Evolutionary conservation across 148 eudicot genomes (phyloP).

Genomic region (Cornus suecica): DNA sequence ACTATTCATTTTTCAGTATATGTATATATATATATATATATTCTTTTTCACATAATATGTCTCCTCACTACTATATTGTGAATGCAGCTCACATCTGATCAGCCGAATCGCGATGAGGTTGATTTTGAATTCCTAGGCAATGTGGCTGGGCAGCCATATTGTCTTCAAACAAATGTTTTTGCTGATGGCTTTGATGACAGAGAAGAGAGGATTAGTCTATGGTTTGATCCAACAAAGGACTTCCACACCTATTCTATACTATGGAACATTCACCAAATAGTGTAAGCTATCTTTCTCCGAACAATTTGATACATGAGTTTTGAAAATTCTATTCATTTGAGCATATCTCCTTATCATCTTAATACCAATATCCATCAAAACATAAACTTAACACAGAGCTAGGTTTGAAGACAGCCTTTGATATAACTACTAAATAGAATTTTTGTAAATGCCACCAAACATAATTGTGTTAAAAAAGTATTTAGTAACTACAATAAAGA

Average conservation of each 20-base stretch:
- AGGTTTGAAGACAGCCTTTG: too few relatives aligned
- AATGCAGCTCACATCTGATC: conserved; percentile 67
- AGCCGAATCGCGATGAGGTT: conserved; percentile 64
- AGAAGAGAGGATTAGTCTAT: conserved; percentile 66
- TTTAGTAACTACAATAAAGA: too few relatives aligned
- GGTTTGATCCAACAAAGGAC: conserved; percentile 86
- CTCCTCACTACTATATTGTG: neutral
- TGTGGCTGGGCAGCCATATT: conserved; percentile 61
- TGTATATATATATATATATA: too few relatives aligned
- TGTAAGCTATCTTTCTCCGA: conserved; percentile 43
- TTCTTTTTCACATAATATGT: neutral
- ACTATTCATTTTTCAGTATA: neutral
- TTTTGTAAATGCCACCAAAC: too few relatives aligned
- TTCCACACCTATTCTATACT: conserved; percentile 82
- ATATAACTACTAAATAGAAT: too few relatives aligned
- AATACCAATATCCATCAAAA: too few relatives aligned
- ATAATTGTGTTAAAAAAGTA: too few relatives aligned
- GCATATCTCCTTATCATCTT: too few relatives aligned
- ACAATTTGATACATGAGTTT: too few relatives aligned
- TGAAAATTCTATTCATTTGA: too few relatives aligned
- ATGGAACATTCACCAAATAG: conserved; percentile 80
- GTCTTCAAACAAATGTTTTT: conserved; percentile 75
- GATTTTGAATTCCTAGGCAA: conserved; percentile 81
- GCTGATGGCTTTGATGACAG: conserved; percentile 63
- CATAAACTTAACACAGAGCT: too few relatives aligned